phyloP scores from a whole-genome alignment of 148 eudicot species.

The Fagopyrum esculentum region DNA sequence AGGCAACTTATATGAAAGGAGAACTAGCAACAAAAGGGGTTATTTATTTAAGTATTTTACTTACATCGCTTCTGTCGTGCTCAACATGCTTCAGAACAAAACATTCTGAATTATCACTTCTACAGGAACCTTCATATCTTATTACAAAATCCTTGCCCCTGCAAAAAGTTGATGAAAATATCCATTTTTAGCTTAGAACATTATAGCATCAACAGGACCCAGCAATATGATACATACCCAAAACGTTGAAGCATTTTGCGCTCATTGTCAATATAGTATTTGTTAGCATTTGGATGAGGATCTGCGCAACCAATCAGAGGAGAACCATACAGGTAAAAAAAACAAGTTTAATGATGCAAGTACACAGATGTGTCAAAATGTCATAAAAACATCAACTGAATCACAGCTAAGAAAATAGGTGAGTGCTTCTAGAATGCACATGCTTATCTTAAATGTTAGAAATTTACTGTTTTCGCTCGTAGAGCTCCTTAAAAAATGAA shows the following conservation, averaged over 20 bases:
- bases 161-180: constrained; percentile 20
- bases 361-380: background rate
- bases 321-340: background rate
- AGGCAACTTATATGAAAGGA: constrained; percentile 9
- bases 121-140: constrained; percentile 61
- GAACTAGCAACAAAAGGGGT: constrained; percentile 1
- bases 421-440: background rate
- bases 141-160: constrained; percentile 87
- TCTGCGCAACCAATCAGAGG: constrained; percentile 39
- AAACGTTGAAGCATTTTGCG: constrained; percentile 82
- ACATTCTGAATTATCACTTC: constrained; percentile 63
- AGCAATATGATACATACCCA: constrained; percentile 45
- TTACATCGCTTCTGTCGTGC: constrained; percentile 95
- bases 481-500: background rate
- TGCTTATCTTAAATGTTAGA: background rate
- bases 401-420: background rate
- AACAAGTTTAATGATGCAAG: background rate
- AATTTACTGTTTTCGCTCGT: background rate
- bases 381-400: background rate
- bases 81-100: constrained; percentile 84
- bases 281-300: constrained; percentile 82
- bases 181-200: background rate
- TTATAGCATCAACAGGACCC: background rate
- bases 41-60: background rate
- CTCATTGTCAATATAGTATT: constrained; percentile 72